Percentiles rank a stretch among this genome's conserved stretches.
These are phyloP conservation scores for Lippia alba DNA, from an alignment of 305 asterid species.

Conservation along the genomic window DNA sequence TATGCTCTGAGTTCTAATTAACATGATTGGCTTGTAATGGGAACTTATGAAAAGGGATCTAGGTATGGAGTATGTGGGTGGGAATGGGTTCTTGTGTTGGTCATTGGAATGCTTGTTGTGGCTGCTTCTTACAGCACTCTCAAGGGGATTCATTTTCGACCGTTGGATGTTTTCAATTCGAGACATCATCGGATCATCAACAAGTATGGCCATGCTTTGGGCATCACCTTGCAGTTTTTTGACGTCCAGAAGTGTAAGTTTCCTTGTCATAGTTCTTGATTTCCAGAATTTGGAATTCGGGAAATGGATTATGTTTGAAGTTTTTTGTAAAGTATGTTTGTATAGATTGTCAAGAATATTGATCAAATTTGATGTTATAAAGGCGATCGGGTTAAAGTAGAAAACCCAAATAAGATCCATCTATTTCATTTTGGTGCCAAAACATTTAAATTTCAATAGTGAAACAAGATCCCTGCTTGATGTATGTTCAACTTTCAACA, in stretches of 20 bases:
- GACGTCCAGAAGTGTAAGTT: slow-evolving; percentile 65
- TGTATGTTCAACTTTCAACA: too few species aligned
- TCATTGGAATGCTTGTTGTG: slow-evolving; percentile 44
- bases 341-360: too few species aligned
- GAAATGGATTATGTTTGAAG: too few species aligned
- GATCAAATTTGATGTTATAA: too few species aligned
- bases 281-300: not conserved
- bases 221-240: slow-evolving; percentile 59
- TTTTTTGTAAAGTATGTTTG: too few species aligned
- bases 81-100: slow-evolving; percentile 41
- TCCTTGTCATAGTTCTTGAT: not conserved
- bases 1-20: not conserved
- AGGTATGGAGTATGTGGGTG: slow-evolving; percentile 34
- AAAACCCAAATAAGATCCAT: too few species aligned
- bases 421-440: too few species aligned
- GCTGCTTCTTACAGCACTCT: slow-evolving; percentile 55
- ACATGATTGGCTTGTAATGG: slow-evolving; percentile 31
- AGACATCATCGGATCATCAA: slow-evolving; percentile 31
- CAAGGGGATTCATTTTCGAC: slow-evolving; percentile 34
- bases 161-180: slow-evolving; percentile 27
- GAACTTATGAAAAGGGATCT: slow-evolving; percentile 2
- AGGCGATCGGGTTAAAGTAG: too few species aligned
- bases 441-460: too few species aligned
- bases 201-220: slow-evolving; percentile 56
- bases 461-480: too few species aligned